Evolutionary conservation across 352 stramenopile genomes (phyloP), one percentile per base, ranked within the genome.

Genomic region (Phytophthora idaei): DNA sequence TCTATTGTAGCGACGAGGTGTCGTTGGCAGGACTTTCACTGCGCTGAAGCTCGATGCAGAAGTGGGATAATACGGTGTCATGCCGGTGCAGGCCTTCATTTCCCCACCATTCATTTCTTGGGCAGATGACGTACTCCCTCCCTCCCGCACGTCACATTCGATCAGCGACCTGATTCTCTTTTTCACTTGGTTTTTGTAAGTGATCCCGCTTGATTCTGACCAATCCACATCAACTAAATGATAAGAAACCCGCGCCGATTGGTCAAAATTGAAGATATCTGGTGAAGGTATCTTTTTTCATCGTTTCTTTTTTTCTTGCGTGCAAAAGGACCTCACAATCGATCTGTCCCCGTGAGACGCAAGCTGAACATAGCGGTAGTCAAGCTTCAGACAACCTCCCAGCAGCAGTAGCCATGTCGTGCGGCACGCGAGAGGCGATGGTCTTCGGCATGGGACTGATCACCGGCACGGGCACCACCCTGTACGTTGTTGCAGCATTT

Each of bases 371-470:
- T 7, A 34, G 7, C 29, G 29, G 29, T 7, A 34, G 7, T 9
- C 14, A 2, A 28, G 29, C 32, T 28, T 52, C 36, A 57, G 47
- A 50, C 17, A 52, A 2, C 15, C 10, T 37, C 27, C 15, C 17
- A 32, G 14, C n/a, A 32, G 44, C 34, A 53, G 17, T 14, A 72
- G 47, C 21, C 60, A 94, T 95, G 87, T 93, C 84, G 54, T 95
- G 87, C 73, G 87, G 84, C 65, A 82, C 78, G 28, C 87, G 83
- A 68, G 85, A 92, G 58, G 76, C 84, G 51, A 53, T 93, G 42
- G 85, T 95, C 54, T 95, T 95, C 57, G 73, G 71, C 51, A 80
- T 95, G 61, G 87, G 87, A 6, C 76, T 95, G 27, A 62, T 95
- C 74, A 93, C 87, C 8, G 87, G 87, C 75, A 95, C 87, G 14